A percentile compares a stretch with the other conserved stretches of the same genome.
These are phyloP conservation scores for Aureobasidium leucospermi DNA, from an alignment of 2,329 filamentous ascomycete species.

Conservation along the genomic window DNA sequence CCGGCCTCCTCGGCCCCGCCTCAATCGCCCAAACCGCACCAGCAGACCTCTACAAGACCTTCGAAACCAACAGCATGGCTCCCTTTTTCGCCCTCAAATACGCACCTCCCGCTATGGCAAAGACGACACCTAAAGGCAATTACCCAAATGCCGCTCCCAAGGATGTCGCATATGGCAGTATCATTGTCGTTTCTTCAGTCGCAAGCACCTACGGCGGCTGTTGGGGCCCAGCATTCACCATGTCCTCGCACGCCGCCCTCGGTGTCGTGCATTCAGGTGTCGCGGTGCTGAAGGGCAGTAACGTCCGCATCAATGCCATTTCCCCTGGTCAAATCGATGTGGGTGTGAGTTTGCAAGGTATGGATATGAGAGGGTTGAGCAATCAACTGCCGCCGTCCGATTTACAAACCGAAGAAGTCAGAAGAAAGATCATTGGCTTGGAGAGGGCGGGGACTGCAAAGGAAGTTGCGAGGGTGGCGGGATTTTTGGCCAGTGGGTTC, in stretches of 20 bases:
- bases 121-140: conserved; percentile 46
- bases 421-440: conserved; percentile 48
- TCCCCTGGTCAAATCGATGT: conserved; percentile 41
- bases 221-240: conserved; percentile 56
- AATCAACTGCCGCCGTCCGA: conserved; percentile 50
- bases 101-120: conserved; percentile 56
- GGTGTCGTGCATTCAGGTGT: conserved; percentile 55
- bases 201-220: conserved; percentile 52
- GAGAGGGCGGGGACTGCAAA: conserved; percentile 51
- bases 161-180: conserved; percentile 52
- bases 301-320: conserved; percentile 52
- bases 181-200: conserved; percentile 54
- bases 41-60: conserved; percentile 48
- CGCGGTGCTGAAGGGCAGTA: conserved; percentile 50
- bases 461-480: conserved; percentile 54
- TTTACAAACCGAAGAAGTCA: conserved; percentile 44
- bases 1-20: conserved; percentile 50
- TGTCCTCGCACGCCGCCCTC: conserved; percentile 53
- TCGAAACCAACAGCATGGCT: conserved; percentile 54
- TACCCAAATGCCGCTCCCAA: conserved; percentile 58
- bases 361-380: conserved; percentile 44
- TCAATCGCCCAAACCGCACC: conserved; percentile 51
- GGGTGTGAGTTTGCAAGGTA: conserved; percentile 40
- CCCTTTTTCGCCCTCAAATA: conserved; percentile 61
- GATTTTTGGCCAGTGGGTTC: conserved; percentile 57